Evolutionary conservation across 2,329 filamentous ascomycete genomes (phyloP).

Genomic region (Fusarium mangiferae): DNA sequence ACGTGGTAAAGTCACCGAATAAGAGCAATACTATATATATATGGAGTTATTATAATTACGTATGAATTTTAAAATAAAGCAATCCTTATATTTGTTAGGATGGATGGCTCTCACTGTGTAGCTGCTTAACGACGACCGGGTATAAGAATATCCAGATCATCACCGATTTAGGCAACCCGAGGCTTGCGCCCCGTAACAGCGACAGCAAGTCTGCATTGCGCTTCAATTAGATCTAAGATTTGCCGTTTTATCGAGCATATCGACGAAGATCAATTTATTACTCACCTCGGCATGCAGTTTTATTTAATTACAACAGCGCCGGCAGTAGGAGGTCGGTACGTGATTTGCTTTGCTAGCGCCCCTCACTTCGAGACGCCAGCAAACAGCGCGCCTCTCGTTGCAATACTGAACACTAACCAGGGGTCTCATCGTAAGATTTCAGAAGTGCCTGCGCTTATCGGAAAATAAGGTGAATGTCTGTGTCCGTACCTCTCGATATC

Average conservation of each 20-base stretch:
- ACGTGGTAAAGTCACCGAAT: rapidly evolving
- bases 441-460: background rate
- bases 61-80: background rate
- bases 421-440: background rate
- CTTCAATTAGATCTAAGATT: background rate
- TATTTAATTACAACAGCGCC: background rate
- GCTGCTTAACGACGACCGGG: background rate
- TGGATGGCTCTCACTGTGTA: rapidly evolving
- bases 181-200: background rate
- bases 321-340: background rate
- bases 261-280: background rate
- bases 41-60: rapidly evolving
- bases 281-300: background rate
- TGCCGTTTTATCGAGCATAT: background rate
- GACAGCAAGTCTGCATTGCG: background rate
- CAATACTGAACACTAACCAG: background rate
- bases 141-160: constrained; percentile 8
- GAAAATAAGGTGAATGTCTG: background rate
- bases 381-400: background rate
- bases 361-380: rapidly evolving
- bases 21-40: rapidly evolving
- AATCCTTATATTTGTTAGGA: background rate
- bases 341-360: background rate
- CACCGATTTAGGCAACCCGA: constrained; percentile 29
- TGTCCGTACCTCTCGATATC: background rate